Evolutionary conservation across 2,329 filamentous ascomycete genomes (phyloP).

Genomic region (Pseudogymnoascus sp.): DNA sequence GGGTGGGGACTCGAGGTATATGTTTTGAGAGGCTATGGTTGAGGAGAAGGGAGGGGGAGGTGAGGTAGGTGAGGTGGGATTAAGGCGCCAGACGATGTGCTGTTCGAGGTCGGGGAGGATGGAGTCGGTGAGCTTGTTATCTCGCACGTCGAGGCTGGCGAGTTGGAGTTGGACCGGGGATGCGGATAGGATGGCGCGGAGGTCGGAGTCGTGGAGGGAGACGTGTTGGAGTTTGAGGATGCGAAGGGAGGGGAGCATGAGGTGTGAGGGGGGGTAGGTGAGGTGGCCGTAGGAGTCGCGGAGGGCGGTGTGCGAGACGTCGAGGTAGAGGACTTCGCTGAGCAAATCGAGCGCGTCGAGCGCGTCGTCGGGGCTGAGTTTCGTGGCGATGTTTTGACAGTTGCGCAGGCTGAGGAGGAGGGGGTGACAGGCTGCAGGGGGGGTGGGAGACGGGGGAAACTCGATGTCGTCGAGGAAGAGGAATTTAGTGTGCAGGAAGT

Average conservation of each 20-base stretch:
- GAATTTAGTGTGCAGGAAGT: not conserved
- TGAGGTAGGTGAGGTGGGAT: not conserved
- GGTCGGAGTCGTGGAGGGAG: not conserved
- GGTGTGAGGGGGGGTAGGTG: not conserved
- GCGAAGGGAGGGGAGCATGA: not conserved
- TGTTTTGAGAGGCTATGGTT: not conserved
- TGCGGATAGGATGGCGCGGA: not conserved
- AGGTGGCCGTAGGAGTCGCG: not conserved
- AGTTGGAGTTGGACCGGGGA: not conserved
- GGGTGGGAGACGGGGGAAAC: not conserved
- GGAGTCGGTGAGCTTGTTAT: not conserved
- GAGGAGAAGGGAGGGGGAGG: not conserved
- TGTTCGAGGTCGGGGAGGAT: not conserved
- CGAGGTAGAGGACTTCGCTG: not conserved
- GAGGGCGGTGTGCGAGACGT: not conserved
- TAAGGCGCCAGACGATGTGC: not conserved
- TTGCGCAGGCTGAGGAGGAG: not conserved
- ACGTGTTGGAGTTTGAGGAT: not conserved
- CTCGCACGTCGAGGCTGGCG: not conserved
- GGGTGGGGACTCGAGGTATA: not conserved
- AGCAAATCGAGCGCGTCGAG: not conserved
- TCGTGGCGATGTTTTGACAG: not conserved
- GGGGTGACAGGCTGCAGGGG: not conserved
- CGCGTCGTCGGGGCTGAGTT: not conserved
- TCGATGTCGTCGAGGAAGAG: not conserved